phyloP scores from a whole-genome alignment of 768 basidiomycete species.

The Tubosaeta sp. region DNA sequence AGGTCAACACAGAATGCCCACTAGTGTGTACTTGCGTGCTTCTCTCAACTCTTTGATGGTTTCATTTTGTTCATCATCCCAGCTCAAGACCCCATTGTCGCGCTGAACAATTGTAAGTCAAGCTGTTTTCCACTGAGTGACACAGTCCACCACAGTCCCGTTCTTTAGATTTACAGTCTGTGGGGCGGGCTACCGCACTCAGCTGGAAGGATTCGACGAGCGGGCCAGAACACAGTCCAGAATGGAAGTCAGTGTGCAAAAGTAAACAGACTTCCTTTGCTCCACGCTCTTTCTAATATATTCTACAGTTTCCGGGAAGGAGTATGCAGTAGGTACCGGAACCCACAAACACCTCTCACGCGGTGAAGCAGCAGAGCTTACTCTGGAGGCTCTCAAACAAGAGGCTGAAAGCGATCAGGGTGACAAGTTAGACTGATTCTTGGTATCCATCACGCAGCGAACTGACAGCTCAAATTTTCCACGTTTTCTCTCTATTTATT shows the following conservation, averaged over 20 bases:
- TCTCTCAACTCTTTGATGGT: background rate
- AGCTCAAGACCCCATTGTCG: constrained; percentile 29
- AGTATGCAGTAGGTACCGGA: constrained; percentile 47
- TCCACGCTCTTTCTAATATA: constrained; percentile 12
- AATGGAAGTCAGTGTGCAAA: constrained; percentile 60
- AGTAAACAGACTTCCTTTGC: constrained; percentile 34
- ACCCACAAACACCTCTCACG: constrained; percentile 50
- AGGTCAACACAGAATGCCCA: constrained; percentile 22
- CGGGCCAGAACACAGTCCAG: constrained; percentile 43
- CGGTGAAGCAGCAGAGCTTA: constrained; percentile 32
- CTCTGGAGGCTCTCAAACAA: constrained; percentile 36
- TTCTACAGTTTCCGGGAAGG: constrained; percentile 46
- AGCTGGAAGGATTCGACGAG: constrained; percentile 50
- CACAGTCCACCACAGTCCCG: background rate
- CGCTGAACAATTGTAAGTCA: constrained; percentile 41
- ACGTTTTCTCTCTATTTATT: constrained; percentile 5
- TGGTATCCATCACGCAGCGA: background rate
- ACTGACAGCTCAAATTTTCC: background rate
- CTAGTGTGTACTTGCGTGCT: constrained; percentile 13
- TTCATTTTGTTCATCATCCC: constrained; percentile 13
- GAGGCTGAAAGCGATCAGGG: constrained; percentile 16
- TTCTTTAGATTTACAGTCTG: constrained; percentile 50
- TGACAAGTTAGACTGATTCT: constrained; percentile 7
- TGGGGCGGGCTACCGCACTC: constrained; percentile 38
- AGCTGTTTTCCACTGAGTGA: background rate